Evolutionary conservation across 352 stramenopile species (phyloP).

Genomic region (Phytophthora citrophthora): DNA sequence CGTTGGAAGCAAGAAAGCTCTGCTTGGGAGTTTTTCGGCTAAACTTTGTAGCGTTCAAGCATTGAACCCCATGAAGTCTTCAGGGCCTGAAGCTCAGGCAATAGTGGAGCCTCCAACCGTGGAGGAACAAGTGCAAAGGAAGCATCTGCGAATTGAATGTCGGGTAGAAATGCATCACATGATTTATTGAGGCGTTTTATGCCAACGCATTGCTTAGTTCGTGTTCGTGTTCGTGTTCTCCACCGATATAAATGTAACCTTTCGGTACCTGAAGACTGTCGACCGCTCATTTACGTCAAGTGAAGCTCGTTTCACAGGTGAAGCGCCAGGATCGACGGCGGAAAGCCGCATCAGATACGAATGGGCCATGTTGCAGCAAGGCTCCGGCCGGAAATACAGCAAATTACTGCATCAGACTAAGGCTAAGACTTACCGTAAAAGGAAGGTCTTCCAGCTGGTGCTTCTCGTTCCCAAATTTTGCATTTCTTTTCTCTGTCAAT

Average conservation of each 20-base stretch:
- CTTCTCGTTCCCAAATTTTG: neutral
- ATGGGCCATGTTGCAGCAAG: neutral
- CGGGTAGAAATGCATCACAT: constrained; percentile 21
- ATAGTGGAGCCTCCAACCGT: neutral
- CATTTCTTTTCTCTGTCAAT: neutral
- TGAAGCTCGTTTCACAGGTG: neutral
- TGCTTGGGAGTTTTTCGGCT: neutral
- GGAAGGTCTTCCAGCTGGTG: neutral
- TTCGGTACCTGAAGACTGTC: neutral
- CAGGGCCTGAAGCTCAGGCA: neutral
- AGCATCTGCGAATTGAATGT: neutral
- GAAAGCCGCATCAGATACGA: neutral
- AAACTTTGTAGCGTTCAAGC: too few relatives aligned
- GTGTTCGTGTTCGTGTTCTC: constrained; percentile 1
- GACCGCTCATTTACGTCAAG: constrained; percentile 7
- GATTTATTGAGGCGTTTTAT: constrained; percentile 18
- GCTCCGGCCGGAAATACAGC: constrained; percentile 3
- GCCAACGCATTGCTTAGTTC: neutral
- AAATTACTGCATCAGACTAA: constrained; percentile 1
- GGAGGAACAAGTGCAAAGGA: constrained; percentile 1
- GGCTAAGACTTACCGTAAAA: too few relatives aligned
- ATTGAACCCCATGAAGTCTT: too few relatives aligned
- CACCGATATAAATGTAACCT: neutral
- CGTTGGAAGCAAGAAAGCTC: constrained; percentile 8
- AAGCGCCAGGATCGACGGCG: constrained; percentile 2